Evolutionary conservation across 176 grass and related monocot species (phyloP), one percentile per base, ranked within the genome.

Genomic region (Zizania latifolia): DNA sequence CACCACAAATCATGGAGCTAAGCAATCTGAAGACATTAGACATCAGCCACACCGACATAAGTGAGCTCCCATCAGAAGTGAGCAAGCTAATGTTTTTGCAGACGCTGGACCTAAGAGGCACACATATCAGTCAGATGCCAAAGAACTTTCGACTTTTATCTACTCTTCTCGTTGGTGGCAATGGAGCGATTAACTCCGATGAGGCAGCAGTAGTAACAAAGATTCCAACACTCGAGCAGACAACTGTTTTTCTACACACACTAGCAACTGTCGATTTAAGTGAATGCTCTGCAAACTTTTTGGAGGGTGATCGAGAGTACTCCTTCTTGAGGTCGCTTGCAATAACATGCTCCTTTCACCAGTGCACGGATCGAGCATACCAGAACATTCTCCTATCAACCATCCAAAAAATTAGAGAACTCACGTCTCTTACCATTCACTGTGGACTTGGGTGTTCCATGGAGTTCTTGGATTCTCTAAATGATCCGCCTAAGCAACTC

Each of bases 231-330:
- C n/a, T n/a, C n/a, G n/a, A n/a, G n/a, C 2, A 26, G 0, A 34
- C n/a, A 4, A 17, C 19, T 4, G 34, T 0, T 0, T 0, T 0
- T 1, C n/a, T 65, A 19, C 0, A 0, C 0, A 48, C 14, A 13
- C n/a, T 80, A 35, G 53, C 30, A 1, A 35, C 55, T 62, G 13
- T 62, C 37, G 67, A 81, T 38, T 48, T 81, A 35, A 28, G 29
- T 0, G 2, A 37, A 21, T 33, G 23, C 8, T 34, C 56, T 12
- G 39, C 56, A 4, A 50, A 15, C n/a, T 19, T 27, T 0, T 1
- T 80, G 3, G 3, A 60, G 4, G 29, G 78, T 61, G 1, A 0
- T 13, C 12, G 32, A 0, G 0, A 0, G 0, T 0, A 0, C n/a
- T n/a, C n/a, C n/a, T n/a, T n/a, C 1, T 53, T 1, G 0, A 0